These are phyloP conservation scores for Cyclostephanos invisitatus DNA, from an alignment of 108 stramenopile species.

Conservation along the genomic window DNA sequence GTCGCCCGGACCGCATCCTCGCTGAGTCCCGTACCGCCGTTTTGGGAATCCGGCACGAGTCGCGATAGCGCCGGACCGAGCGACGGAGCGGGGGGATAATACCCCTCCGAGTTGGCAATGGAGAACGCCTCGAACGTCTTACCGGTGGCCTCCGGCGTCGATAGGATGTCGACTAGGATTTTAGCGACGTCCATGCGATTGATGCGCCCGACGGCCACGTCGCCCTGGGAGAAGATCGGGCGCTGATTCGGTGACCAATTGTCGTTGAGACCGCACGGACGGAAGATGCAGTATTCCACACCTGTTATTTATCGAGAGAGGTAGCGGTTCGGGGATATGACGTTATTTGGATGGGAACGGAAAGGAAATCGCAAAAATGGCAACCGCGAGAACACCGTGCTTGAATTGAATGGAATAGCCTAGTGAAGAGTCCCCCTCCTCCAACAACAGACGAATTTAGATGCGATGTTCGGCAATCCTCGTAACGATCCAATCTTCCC, in stretches of 20 bases:
- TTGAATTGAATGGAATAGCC: no score
- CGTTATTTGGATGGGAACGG: no score
- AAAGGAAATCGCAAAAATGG: no score
- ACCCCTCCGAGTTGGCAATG: constrained; percentile 62
- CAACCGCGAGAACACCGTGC: not conserved
- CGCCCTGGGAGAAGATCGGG: constrained; percentile 85
- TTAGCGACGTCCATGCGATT: constrained; percentile 88
- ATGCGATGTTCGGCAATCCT: not conserved
- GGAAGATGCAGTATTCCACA: constrained; percentile 83
- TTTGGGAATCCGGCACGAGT: constrained; percentile 43
- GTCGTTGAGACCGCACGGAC: constrained; percentile 91
- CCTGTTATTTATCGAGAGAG: no score
- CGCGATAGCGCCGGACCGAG: constrained; percentile 52
- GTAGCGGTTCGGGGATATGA: no score
- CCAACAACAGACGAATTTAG: not conserved
- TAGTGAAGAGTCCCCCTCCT: no score
- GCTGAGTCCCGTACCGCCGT: constrained; percentile 41
- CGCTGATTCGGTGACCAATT: constrained; percentile 81
- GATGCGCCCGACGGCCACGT: constrained; percentile 90
- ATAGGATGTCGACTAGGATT: constrained; percentile 68
- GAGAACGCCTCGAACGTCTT: constrained; percentile 91
- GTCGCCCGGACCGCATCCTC: constrained; percentile 57
- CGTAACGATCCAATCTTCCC: no score
- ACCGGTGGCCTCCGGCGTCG: constrained; percentile 71
- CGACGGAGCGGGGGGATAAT: constrained; percentile 61